Percentiles rank a stretch among this genome's conserved stretches.
Evolutionary conservation across 2,329 filamentous ascomycete species (phyloP).

Genomic region (Colletotrichum shisoi): DNA sequence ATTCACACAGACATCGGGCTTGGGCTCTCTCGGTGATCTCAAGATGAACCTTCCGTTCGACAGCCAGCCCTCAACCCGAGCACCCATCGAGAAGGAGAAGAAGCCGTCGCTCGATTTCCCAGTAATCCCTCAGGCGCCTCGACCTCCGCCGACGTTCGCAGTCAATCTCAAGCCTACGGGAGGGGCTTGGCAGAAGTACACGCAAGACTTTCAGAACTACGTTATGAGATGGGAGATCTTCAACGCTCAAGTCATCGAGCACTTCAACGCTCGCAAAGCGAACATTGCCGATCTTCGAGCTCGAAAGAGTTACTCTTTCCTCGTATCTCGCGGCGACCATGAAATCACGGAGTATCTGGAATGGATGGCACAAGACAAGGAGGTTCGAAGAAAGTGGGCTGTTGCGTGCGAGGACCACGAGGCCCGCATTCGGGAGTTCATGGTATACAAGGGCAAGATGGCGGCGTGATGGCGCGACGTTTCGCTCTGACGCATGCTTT

Average conservation of each 20-base stretch:
- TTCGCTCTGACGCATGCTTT: background rate
- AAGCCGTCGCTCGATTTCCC: conserved; percentile 56
- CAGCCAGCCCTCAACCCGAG: conserved; percentile 57
- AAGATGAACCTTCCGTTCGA: conserved; percentile 66
- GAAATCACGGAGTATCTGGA: conserved; percentile 66
- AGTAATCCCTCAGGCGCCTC: conserved; percentile 58
- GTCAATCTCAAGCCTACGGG: conserved; percentile 55
- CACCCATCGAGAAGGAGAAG: conserved; percentile 50
- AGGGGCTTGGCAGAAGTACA: conserved; percentile 60
- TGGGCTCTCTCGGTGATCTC: conserved; percentile 64
- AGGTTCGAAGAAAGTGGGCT: conserved; percentile 68
- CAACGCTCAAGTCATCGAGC: conserved; percentile 62
- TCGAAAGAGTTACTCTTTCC: conserved; percentile 56
- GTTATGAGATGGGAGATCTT: conserved; percentile 54
- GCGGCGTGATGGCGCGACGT: conserved; percentile 43
- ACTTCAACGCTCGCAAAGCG: conserved; percentile 62
- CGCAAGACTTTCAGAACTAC: conserved; percentile 62
- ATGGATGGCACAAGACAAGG: conserved; percentile 70
- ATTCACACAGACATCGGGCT: conserved; percentile 58
- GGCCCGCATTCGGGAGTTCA: conserved; percentile 65
- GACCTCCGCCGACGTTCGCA: conserved; percentile 54
- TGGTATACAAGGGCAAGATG: conserved; percentile 57
- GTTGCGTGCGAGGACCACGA: conserved; percentile 68
- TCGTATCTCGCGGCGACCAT: conserved; percentile 52
- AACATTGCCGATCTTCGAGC: conserved; percentile 52